Base-by-base conservation (phyloP, 805 yeast genomes). In the Schwanniomyces pseudopolymorphus region DNA sequence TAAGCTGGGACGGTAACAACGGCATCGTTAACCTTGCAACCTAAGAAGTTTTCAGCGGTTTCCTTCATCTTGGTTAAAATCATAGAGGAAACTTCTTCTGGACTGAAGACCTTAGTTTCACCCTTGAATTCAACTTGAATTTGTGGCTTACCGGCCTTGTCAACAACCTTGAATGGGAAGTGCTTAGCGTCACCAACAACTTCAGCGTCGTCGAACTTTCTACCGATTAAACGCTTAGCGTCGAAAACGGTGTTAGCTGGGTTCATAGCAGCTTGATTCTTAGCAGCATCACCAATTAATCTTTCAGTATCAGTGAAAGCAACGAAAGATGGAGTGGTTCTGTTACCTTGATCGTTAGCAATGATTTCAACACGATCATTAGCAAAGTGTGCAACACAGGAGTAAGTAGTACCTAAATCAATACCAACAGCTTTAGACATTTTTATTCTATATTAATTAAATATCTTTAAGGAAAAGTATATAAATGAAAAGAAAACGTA, bases 21-120 rank as follows among this genome's bases (percentile, higher is more conserved):
- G 49, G 78, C 78, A 63, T 72, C 70, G 64, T 70, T 74, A 55
- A 90, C 96, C 64, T 75, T 77, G 63, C 79, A 74, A 68, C 97
- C 97, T 60, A 90, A 80, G 79, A 80, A 87, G 61, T 86, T 83
- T 80, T 90, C 97, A 56, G 97, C 97, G 59, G 87, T 85, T 78
- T 72, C 78, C 68, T 72, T 72, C 78, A 72, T 72, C 69, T 72
- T 72, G 69, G 72, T 70, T 61, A 72, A 72, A 50, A 72, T 75
- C 78, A 72, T 72, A 40, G 77, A 69, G 43, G 78, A 72, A 56
- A 72, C 71, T 65, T 72, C 78, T 64, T 72, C 75, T 48, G 78
- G 78, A 46, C 75, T 66, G 69, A 72, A 72, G 44, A 71, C 59
- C 67, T 72, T 72, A 61, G 71, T 60, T 65, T 72, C 78, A 51